These are phyloP conservation scores for Chaetomiaceae sp. DNA, from an alignment of 2,329 filamentous ascomycete species.

Conservation along the genomic window DNA sequence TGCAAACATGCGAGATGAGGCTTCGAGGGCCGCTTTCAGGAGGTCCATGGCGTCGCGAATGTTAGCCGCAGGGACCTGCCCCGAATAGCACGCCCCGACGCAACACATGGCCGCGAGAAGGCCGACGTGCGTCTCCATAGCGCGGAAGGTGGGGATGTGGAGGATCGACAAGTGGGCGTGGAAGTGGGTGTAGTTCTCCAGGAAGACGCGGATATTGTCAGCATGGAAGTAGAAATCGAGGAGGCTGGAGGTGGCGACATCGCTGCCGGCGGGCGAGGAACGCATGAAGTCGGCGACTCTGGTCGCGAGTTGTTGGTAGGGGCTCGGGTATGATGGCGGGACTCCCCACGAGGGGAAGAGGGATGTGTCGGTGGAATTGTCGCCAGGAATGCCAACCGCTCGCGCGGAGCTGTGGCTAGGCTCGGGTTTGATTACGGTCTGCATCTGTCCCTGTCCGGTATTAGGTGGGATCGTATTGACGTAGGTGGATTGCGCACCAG, in stretches of 20 bases:
- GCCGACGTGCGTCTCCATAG: conserved; percentile 61
- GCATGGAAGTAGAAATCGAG: conserved; percentile 60
- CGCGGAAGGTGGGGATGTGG: conserved; percentile 67
- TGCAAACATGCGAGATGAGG: conserved; percentile 49
- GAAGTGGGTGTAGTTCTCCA: conserved; percentile 67
- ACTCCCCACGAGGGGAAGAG: conserved; percentile 50
- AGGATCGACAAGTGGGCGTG: conserved; percentile 70
- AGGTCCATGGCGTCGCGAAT: conserved; percentile 66
- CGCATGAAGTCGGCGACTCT: conserved; percentile 55
- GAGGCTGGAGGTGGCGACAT: conserved; percentile 45
- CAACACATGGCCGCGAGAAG: conserved; percentile 67
- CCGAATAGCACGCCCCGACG: conserved; percentile 70
- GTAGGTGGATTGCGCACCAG: conserved; percentile 64
- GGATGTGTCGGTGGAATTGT: conserved; percentile 41
- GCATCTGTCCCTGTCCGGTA: conserved; percentile 55
- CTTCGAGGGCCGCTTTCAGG: conserved; percentile 54
- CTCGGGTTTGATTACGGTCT: conserved; percentile 66
- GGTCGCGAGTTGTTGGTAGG: conserved; percentile 51
- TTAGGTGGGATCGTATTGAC: conserved; percentile 61
- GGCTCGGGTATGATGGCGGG: conserved; percentile 43
- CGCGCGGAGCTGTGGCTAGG: conserved; percentile 50
- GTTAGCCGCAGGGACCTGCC: conserved; percentile 53
- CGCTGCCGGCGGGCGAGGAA: conserved; percentile 52
- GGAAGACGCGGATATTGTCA: conserved; percentile 66
- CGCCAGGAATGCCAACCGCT: conserved; percentile 42